Base-by-base conservation (phyloP, 1,139 yeast species). In the Torulaspora pretoriensis region DNA sequence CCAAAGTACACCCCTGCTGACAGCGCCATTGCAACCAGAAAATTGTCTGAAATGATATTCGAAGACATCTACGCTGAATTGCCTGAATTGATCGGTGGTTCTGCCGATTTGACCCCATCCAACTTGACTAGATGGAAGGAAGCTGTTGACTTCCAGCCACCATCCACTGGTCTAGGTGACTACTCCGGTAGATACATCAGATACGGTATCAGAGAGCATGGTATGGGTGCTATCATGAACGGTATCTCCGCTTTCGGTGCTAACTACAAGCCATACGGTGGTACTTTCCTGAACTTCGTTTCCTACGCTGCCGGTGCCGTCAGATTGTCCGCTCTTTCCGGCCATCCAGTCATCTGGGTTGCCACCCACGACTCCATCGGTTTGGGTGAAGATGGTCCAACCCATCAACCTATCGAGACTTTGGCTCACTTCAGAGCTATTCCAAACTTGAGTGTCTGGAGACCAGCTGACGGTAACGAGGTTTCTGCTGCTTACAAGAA, bases 381-480 rank as follows among this genome's bases (percentile, higher is more conserved):
- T 74, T 80, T 92, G 60, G 98, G 98, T 75, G 98, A 92, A 78
- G 98, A 92, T 68, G 98, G 98, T 68, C 98, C 98, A 70, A 92
- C 98, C 68, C 98, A 92, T 74, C 98, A 92, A 78, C 99, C 99
- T 71, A 88, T 92, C 63, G 99, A 92, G 80, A 92, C 98, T 53
- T 75, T 92, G 68, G 96, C 97, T 52, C 98, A 92, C 73, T 81
- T 94, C 73, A 88, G 99, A 79, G 96, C 98, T 57, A 69, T 80
- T 63, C 99, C 99, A 74, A 94, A 94, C 78, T 65, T 81, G 62
- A 80, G 83, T 69, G 97, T 92, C 52, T 92, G 97, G 97, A 88
- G 99, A 80, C 98, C 98, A 61, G 98, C 98, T 67, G 98, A 94
- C 70, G 99, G 99, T 76, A 92, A 92, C 71, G 99, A 92, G 77